A percentile compares a stretch with the other conserved stretches of the same genome.
These are phyloP conservation scores for Lagerstroemia speciosa DNA, from an alignment of 345 rosid species.

Conservation along the genomic window DNA sequence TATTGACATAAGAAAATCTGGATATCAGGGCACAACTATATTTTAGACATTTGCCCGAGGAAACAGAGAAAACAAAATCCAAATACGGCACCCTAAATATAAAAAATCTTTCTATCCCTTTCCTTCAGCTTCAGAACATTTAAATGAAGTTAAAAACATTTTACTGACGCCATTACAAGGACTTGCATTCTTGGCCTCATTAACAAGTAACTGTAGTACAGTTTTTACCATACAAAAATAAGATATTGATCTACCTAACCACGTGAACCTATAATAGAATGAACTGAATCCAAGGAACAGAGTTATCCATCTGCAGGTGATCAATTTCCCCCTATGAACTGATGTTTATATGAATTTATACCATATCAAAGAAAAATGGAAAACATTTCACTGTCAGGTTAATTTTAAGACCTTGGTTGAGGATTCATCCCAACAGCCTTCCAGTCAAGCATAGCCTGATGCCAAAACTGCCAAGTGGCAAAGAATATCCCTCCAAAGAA, in stretches of 20 bases:
- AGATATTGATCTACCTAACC: not conserved
- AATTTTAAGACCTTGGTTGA: conserved; percentile 48
- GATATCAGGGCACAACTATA: not conserved
- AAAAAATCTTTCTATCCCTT: no score
- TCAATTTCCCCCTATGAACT: not conserved
- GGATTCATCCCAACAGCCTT: conserved; percentile 87
- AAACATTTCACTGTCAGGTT: not conserved
- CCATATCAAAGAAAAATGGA: not conserved
- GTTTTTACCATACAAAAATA: not conserved
- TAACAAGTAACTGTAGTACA: not conserved
- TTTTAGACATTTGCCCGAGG: not conserved
- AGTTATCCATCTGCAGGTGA: not conserved
- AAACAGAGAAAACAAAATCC: no score
- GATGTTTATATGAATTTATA: not conserved
- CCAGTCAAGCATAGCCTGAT: conserved; percentile 65
- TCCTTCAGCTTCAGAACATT: not conserved
- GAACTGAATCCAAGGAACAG: not conserved
- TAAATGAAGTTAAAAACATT: not conserved
- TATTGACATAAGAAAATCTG: not conserved
- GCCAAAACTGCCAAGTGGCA: conserved; percentile 78
- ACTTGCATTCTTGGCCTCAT: not conserved
- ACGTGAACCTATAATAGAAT: not conserved
- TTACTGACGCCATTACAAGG: not conserved
- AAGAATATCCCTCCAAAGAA: conserved; percentile 78
- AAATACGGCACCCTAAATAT: no score